Percentiles rank a stretch among this genome's conserved stretches.
These are phyloP conservation scores for Neocucurbitaria cava DNA, from an alignment of 2,329 filamentous ascomycete genomes.

Conservation along the genomic window DNA sequence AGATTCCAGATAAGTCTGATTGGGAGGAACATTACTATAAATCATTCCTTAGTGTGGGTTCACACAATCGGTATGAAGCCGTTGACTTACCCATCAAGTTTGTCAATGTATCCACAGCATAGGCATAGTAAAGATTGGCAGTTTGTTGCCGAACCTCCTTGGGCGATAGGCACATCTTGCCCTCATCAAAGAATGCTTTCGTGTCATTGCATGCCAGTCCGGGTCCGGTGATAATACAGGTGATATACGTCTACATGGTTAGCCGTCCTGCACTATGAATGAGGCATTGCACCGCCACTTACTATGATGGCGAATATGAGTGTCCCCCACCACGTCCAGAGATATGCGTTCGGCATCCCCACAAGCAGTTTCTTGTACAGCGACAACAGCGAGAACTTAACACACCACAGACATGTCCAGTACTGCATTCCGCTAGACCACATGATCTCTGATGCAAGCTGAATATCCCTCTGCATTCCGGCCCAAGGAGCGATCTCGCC, in stretches of 20 bases:
- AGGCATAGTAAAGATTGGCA: slow-evolving; percentile 46
- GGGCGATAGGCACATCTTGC: slow-evolving; percentile 30
- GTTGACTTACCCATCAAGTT: slow-evolving; percentile 44
- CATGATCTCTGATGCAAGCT: slow-evolving; percentile 47
- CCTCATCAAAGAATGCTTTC: slow-evolving; percentile 33
- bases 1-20: slow-evolving; percentile 48
- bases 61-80: neutral
- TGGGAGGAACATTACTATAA: slow-evolving; percentile 48
- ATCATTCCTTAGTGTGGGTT: neutral
- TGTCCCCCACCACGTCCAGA: slow-evolving; percentile 48
- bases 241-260: slow-evolving; percentile 42
- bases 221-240: slow-evolving; percentile 47
- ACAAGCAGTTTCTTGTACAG: slow-evolving; percentile 49
- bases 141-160: slow-evolving; percentile 41
- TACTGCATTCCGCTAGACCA: slow-evolving; percentile 49
- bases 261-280: slow-evolving; percentile 1
- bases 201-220: slow-evolving; percentile 44
- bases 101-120: slow-evolving; percentile 45
- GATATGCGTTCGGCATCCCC: slow-evolving; percentile 38
- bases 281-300: slow-evolving; percentile 5
- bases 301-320: slow-evolving; percentile 45
- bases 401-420: slow-evolving; percentile 50
- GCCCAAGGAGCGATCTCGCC: slow-evolving; percentile 35
- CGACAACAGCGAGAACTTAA: slow-evolving; percentile 51
- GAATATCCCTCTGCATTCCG: slow-evolving; percentile 38